Evolutionary conservation across 805 yeast species (phyloP).

Genomic region (Ogataea ganodermae): DNA sequence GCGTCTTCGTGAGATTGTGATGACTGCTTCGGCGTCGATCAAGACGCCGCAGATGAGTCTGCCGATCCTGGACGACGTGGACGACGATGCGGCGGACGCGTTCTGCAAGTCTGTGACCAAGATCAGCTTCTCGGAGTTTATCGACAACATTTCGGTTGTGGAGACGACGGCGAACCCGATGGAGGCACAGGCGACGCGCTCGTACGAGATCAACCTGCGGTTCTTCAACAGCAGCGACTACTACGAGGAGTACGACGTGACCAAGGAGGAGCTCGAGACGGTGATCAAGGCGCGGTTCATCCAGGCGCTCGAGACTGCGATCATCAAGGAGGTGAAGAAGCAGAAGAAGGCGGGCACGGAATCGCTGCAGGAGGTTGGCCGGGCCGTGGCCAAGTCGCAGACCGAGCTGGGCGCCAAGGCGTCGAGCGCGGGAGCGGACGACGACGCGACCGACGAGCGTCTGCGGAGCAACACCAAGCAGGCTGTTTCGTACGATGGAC

Average conservation of each 20-base stretch:
- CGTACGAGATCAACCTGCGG: conserved; percentile 71
- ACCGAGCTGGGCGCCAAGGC: conserved; percentile 41
- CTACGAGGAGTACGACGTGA: conserved; percentile 83
- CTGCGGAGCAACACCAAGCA: conserved; percentile 68
- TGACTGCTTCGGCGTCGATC: conserved; percentile 96
- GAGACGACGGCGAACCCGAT: conserved; percentile 77
- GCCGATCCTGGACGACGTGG: conserved; percentile 78
- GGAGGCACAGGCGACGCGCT: conserved; percentile 52
- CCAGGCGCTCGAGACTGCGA: conserved; percentile 65
- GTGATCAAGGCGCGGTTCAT: conserved; percentile 69
- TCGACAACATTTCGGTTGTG: conserved; percentile 79
- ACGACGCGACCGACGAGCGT: conserved; percentile 65
- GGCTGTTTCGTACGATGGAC: conserved; percentile 89
- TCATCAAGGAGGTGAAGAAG: conserved; percentile 78
- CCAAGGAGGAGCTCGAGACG: conserved; percentile 73
- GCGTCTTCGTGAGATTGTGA: conserved; percentile 98
- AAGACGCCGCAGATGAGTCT: conserved; percentile 99
- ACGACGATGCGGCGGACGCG: conserved; percentile 84
- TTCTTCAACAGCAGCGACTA: conserved; percentile 81
- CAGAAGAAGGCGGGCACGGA: conserved; percentile 60
- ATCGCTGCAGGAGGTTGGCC: conserved; percentile 63
- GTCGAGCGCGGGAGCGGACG: conserved; percentile 40
- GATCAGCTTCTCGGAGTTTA: conserved; percentile 83
- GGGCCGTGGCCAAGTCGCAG: conserved; percentile 63
- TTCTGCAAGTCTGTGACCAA: conserved; percentile 89